Evolutionary conservation across 2,329 filamentous ascomycete species (phyloP), one percentile per base, ranked within the genome.

Genomic region (Aspergillus uvarum): DNA sequence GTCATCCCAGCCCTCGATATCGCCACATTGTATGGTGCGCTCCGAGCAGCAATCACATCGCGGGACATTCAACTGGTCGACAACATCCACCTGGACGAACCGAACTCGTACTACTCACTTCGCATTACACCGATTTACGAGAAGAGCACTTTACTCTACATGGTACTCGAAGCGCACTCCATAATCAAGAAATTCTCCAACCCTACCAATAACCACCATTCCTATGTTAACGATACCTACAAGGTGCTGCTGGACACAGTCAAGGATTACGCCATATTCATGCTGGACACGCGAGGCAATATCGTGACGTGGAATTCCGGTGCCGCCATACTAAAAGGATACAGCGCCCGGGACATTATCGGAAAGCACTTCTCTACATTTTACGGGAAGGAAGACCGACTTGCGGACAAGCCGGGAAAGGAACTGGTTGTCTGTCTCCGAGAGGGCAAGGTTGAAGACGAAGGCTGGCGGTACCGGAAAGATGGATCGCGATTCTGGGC

Each of bases 221-320:
- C 79, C 56, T 80, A 82, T 66, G 71, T 76, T 55, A 81, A 81
- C 65, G 82, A 85, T 65, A 81, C 80, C 4, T 87, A 87, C 68
- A 83, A 83, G n/a, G 83, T 87, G 44, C 76, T 89, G 32, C 78
- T 88, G 38, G 82, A 87, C 63, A 83, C 81, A 0, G 83, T 87
- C 65, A 85, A 83, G 70, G 83, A 87, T 62, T 87, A 86, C 65
- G 85, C 85, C 59, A 87, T 87, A 61, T 88, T 87, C 67, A 82
- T 87, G 74, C 77, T 87, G 29, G 83, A 86, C 55, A 78, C 82
- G 0, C 71, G 76, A 3, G 85, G 85, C n/a, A 74, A 81, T 64
- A 79, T 87, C 16, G 78, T 78, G 1, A 86, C 84, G 0, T 87
- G 84, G 85, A 87, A 86, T 63, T 74, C 77, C 0, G 84, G 84